These are phyloP conservation scores for Microcos paniculata DNA, from an alignment of 345 rosid genomes.

Conservation along the genomic window DNA sequence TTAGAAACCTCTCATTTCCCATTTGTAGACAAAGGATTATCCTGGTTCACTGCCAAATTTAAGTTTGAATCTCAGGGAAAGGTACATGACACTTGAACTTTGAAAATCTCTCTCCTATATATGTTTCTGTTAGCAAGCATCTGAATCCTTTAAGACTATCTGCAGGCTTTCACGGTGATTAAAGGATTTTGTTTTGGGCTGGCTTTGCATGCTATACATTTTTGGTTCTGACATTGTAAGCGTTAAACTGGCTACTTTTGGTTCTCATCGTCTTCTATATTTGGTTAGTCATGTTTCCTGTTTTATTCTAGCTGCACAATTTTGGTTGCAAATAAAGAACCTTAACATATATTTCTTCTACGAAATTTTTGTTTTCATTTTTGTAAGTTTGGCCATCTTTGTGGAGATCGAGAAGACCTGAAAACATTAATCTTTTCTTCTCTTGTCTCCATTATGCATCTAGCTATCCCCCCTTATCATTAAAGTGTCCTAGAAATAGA, in stretches of 20 bases:
- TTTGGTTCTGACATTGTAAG: conserved; percentile 62
- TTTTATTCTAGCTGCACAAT: background rate
- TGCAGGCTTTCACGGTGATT: conserved; percentile 65
- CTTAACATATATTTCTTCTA: background rate
- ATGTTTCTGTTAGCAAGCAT: background rate
- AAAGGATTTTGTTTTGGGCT: conserved; percentile 77
- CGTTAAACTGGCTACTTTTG: conserved; percentile 26
- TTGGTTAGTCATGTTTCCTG: background rate
- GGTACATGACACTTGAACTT: conserved; percentile 35
- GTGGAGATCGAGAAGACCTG: too few species aligned
- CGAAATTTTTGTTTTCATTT: too few species aligned
- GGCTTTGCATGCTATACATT: conserved; percentile 65
- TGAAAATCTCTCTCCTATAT: background rate
- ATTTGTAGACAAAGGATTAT: conserved; percentile 72
- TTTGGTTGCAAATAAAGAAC: background rate
- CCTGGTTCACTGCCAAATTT: conserved; percentile 72
- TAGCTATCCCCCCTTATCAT: too few species aligned
- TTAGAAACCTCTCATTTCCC: conserved; percentile 96
- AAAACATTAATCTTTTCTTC: too few species aligned
- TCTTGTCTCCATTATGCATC: too few species aligned
- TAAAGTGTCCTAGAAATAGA: too few species aligned
- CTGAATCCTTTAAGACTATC: conserved; percentile 10
- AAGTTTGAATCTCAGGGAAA: conserved; percentile 72
- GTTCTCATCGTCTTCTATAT: background rate
- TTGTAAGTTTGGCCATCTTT: too few species aligned